These are phyloP conservation scores for Yamadazyma atlantica DNA, from an alignment of 1,139 yeast species.

Conservation along the genomic window DNA sequence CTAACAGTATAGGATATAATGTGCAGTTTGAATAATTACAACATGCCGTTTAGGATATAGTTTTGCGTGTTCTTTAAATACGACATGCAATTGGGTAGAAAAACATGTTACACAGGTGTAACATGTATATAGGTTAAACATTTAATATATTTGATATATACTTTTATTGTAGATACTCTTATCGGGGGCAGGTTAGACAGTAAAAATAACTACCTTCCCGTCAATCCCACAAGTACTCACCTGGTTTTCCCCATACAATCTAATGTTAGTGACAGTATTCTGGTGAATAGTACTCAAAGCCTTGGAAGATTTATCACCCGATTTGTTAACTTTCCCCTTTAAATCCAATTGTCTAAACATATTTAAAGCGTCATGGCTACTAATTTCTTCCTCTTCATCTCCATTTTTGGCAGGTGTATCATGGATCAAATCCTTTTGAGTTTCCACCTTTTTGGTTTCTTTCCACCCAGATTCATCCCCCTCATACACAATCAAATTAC, in stretches of 20 bases:
- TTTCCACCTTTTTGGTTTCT: slow-evolving; percentile 63
- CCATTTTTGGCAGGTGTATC: slow-evolving; percentile 34
- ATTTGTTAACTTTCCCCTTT: slow-evolving; percentile 71
- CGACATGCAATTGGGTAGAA: too few species aligned
- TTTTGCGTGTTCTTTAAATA: too few species aligned
- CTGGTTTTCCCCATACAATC: slow-evolving; percentile 52
- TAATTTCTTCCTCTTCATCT: slow-evolving; percentile 59
- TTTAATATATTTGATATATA: too few species aligned
- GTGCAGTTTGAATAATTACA: neutral
- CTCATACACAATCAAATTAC: slow-evolving; percentile 83
- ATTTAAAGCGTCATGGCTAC: slow-evolving; percentile 81
- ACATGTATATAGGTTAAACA: too few species aligned
- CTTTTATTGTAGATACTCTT: too few species aligned
- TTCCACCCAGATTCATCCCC: slow-evolving; percentile 73
- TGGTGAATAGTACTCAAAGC: slow-evolving; percentile 82
- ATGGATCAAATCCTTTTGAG: slow-evolving; percentile 43
- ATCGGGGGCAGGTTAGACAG: slow-evolving; percentile 8
- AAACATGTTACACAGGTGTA: too few species aligned
- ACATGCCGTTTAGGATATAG: too few species aligned
- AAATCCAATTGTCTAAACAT: slow-evolving; percentile 96
- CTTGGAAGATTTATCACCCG: slow-evolving; percentile 35
- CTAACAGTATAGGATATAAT: slow-evolving; percentile 5
- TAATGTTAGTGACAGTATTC: slow-evolving; percentile 79
- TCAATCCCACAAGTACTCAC: slow-evolving; percentile 65
- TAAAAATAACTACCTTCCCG: slow-evolving; percentile 79